Evolutionary conservation across 805 yeast species (phyloP).

Genomic region (Hanseniaspora pseudoguilliermondii): DNA sequence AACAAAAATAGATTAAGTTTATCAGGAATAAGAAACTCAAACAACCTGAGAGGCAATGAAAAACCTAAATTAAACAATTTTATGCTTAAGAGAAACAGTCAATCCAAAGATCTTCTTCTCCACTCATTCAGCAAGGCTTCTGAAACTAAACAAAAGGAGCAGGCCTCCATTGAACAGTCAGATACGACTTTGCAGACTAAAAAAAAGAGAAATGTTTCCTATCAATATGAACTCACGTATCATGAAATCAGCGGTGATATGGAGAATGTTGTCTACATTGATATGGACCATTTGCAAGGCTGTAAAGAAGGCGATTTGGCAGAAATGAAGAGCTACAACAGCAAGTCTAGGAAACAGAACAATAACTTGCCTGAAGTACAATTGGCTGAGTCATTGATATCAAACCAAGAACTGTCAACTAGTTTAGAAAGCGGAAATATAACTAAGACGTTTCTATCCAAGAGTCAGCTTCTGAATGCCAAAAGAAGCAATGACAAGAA

Average conservation of each 20-base stretch:
- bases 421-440: slow-evolving; percentile 1
- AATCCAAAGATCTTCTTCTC: no score
- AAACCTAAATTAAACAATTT: neutral
- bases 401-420: neutral
- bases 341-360: slow-evolving; percentile 15
- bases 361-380: neutral
- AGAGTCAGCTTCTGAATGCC: neutral
- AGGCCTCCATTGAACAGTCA: neutral
- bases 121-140: neutral
- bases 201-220: slow-evolving; percentile 12
- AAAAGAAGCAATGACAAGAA: slow-evolving; percentile 24
- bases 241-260: slow-evolving; percentile 48
- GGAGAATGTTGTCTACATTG: slow-evolving; percentile 53
- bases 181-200: neutral
- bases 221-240: slow-evolving; percentile 27
- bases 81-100: neutral
- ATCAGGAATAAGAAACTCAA: slow-evolving; percentile 5
- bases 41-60: neutral
- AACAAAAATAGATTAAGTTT: slow-evolving; percentile 1
- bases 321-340: slow-evolving; percentile 43
- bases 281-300: slow-evolving; percentile 46
- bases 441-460: neutral
- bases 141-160: neutral
- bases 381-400: neutral
- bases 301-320: slow-evolving; percentile 65